Base-by-base conservation (phyloP, 768 basidiomycete genomes). In the Boletus sp. region DNA sequence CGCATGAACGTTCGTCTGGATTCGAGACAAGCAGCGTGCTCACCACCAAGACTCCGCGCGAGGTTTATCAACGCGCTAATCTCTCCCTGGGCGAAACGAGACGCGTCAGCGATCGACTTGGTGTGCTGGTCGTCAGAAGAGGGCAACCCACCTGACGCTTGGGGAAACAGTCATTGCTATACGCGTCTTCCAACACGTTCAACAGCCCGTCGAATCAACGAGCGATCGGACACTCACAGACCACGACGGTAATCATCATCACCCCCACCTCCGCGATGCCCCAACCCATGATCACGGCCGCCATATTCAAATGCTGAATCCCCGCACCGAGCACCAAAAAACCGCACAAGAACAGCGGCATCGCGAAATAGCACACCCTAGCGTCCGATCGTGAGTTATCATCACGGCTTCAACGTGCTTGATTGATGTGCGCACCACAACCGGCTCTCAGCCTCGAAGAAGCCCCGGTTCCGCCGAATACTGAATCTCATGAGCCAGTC, bases 401-500 rank as follows among this genome's bases (percentile, higher is more conserved):
- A 7, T 35, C 20, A 37, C 2, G 9, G 17, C 3, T 41, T 18
- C 24, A 4, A 4, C 8, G 0, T 4, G 9, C 8, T 3, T 20
- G 18, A 7, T 20, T 7, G 0, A 18, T n/a, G 35, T 40, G 7
- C 71, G 32, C 44, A 74, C 77, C 77, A 78, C 24, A 79, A 50
- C 12, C 77, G 74, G 57, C 58, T 76, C 64, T 85, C 83, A 5
- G 83, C 78, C 51, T 78, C 75, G 66, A 84, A 83, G 45, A 85
- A 78, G 48, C 83, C 83, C 0, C 67, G 60, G 60, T 83, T 80
- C 32, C 74, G 61, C 18, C 77, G 72, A 59, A 81, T 78, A 42
- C 67, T 71, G 10, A 69, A 20, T 50, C 73, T 71, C 68, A 81
- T 78, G 39, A 82, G 75, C 67, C 72, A 72, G 48, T 84, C 83